Conservation (phyloP, 805 yeast genomes). For the Metschnikowia drakensbergensis region DNA sequence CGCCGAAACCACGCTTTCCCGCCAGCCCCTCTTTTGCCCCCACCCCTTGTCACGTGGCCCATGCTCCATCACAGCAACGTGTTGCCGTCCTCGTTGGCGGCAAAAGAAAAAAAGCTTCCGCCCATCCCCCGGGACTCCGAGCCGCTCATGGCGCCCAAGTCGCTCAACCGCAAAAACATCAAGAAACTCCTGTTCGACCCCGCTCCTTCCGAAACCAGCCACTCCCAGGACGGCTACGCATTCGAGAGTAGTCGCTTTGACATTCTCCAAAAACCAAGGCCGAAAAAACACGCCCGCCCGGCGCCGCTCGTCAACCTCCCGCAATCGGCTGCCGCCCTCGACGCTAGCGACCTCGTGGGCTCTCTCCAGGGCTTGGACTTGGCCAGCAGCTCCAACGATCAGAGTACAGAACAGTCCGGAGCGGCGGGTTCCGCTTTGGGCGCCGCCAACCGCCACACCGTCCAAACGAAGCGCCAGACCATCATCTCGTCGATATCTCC, state of each 20-base stretch:
- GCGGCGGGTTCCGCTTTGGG: constrained; percentile 6
- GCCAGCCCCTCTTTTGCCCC: neutral
- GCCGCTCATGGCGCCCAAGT: constrained; percentile 28
- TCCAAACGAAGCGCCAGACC: constrained; percentile 32
- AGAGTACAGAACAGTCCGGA: neutral
- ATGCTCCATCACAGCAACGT: neutral
- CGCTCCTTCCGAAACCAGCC: neutral
- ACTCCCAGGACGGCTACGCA: constrained; percentile 1
- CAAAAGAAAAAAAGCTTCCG: constrained; percentile 39
- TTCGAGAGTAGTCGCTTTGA: constrained; percentile 9
- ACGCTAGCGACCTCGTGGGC: constrained; percentile 5
- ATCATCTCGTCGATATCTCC: constrained; percentile 43
- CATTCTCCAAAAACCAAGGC: constrained; percentile 17
- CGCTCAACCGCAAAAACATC: constrained; percentile 39
- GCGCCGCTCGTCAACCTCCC: constrained; percentile 29
- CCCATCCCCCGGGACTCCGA: constrained; percentile 28
- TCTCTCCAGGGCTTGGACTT: constrained; percentile 10
- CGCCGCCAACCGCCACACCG: neutral
- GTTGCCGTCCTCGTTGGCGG: neutral
- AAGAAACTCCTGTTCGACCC: constrained; percentile 27
- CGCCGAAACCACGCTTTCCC: too few species aligned
- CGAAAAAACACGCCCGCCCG: constrained; percentile 24
- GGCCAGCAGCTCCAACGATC: neutral
- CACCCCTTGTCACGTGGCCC: neutral
- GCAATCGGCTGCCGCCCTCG: constrained; percentile 3